Percentiles rank a stretch among this genome's conserved stretches.
phyloP scores from a whole-genome alignment of 2,329 filamentous ascomycete genomes.

The Nothophaeocryptopus gaeumannii region DNA sequence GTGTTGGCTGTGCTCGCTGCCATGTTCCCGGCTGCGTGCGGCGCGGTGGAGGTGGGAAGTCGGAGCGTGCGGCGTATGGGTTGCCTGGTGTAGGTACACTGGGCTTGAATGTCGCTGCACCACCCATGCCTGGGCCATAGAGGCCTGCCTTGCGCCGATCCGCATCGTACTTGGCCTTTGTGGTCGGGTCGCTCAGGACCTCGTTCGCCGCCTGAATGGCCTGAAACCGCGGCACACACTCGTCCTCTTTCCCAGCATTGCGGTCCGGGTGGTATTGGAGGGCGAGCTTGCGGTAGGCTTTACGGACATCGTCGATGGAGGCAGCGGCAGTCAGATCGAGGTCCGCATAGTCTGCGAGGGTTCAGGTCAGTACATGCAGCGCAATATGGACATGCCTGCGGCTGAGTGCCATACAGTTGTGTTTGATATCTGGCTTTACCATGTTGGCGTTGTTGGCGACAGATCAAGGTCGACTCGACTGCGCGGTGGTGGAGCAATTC shows the following conservation, averaged over 20 bases:
- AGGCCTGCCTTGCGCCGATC: conserved; percentile 54
- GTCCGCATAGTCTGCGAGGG: conserved; percentile 58
- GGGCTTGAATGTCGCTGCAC: conserved; percentile 22
- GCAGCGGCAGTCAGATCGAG: conserved; percentile 68
- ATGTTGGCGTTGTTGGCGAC: conserved; percentile 26
- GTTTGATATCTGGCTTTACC: conserved; percentile 37
- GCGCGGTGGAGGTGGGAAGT: conserved; percentile 44
- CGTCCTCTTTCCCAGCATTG: conserved; percentile 76
- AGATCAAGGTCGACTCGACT: conserved; percentile 14
- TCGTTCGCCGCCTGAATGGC: conserved; percentile 84
- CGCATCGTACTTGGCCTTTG: conserved; percentile 61
- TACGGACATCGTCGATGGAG: conserved; percentile 74
- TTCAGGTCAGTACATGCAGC: conserved; percentile 9
- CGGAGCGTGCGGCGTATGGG: conserved; percentile 40
- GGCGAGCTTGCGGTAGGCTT: conserved; percentile 80
- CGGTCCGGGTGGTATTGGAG: conserved; percentile 86
- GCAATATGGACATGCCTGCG: neutral
- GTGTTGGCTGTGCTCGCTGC: conserved; percentile 28
- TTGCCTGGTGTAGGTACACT: conserved; percentile 33
- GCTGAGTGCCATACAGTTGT: conserved; percentile 22
- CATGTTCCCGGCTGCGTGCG: conserved; percentile 41
- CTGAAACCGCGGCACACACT: conserved; percentile 79
- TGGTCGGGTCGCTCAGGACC: conserved; percentile 61
- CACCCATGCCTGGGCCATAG: conserved; percentile 11
- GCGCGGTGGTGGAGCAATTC: conserved; percentile 5